Percentiles rank a stretch among this genome's conserved stretches.
Evolutionary conservation across 352 stramenopile genomes (phyloP).

Genomic region (Phytophthora sp.): DNA sequence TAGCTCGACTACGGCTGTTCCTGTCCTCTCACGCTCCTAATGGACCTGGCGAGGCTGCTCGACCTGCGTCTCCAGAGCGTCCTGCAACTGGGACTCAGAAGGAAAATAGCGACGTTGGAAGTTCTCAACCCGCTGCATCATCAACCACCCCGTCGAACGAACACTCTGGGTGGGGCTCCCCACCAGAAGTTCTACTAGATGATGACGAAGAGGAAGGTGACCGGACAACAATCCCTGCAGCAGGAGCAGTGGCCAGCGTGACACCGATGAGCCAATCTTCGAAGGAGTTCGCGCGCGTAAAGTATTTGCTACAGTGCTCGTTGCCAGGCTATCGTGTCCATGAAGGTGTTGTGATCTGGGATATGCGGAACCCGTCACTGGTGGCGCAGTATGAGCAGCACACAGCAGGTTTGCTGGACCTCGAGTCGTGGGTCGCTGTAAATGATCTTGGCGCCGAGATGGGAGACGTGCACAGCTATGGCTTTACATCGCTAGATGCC

Average conservation of each 20-base stretch:
- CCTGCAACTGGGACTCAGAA: not conserved
- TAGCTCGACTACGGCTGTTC: constrained; percentile 44
- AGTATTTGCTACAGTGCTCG: constrained; percentile 72
- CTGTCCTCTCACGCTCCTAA: constrained; percentile 43
- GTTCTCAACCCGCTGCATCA: not conserved
- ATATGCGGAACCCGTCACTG: constrained; percentile 71
- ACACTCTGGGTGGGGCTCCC: not conserved
- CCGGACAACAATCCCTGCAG: constrained; percentile 35
- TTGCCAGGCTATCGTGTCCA: constrained; percentile 56
- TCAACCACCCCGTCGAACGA: not conserved
- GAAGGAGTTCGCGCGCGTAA: constrained; percentile 68
- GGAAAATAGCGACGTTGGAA: constrained; percentile 1
- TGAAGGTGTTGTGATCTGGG: constrained; percentile 70
- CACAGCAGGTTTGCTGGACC: constrained; percentile 53
- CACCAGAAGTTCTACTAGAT: constrained; percentile 16
- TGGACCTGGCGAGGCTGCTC: constrained; percentile 9
- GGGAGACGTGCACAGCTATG: constrained; percentile 56
- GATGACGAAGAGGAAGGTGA: constrained; percentile 19
- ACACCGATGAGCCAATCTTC: constrained; percentile 44
- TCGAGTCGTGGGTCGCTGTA: constrained; percentile 79
- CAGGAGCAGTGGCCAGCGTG: constrained; percentile 52
- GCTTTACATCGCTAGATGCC: constrained; percentile 53
- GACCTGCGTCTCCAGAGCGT: constrained; percentile 2
- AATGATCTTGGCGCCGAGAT: constrained; percentile 71
- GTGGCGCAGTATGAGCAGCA: constrained; percentile 64